Evolutionary conservation across 1,284 basidiomycete genomes (phyloP).

Genomic region (Grifola frondosa): DNA sequence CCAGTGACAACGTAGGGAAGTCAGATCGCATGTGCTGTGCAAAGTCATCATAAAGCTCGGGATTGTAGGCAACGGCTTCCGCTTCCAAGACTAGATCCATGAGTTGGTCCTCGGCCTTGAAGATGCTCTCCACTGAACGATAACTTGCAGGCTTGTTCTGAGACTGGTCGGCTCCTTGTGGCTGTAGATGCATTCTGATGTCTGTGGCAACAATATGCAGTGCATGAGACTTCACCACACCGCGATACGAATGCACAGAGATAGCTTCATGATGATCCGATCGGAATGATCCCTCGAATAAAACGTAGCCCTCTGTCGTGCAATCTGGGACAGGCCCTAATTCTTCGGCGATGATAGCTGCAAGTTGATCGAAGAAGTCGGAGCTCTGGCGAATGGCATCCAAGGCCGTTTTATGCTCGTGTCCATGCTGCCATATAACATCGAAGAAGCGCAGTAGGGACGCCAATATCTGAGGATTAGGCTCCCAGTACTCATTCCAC

Average conservation of each 20-base stretch:
- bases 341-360: slow-evolving; percentile 60
- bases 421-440: slow-evolving; percentile 79
- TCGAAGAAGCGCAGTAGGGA: slow-evolving; percentile 79
- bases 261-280: slow-evolving; percentile 63
- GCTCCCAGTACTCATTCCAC: slow-evolving; percentile 74
- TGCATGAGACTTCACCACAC: slow-evolving; percentile 73
- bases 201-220: slow-evolving; percentile 73
- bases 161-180: slow-evolving; percentile 35
- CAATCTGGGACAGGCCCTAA: slow-evolving; percentile 69
- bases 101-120: slow-evolving; percentile 60
- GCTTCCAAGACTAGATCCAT: slow-evolving; percentile 67
- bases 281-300: slow-evolving; percentile 51
- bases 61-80: slow-evolving; percentile 66
- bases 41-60: slow-evolving; percentile 62
- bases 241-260: slow-evolving; percentile 66
- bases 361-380: slow-evolving; percentile 65
- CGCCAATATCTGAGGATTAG: slow-evolving; percentile 75
- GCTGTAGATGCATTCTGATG: slow-evolving; percentile 56
- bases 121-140: slow-evolving; percentile 50
- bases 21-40: slow-evolving; percentile 42
- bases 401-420: slow-evolving; percentile 69
- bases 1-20: slow-evolving; percentile 57
- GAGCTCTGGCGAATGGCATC: slow-evolving; percentile 53
- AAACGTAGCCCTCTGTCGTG: slow-evolving; percentile 44
- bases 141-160: slow-evolving; percentile 58